Percentiles rank a stretch among this genome's conserved stretches.
These are phyloP conservation scores for Psilocybe tampanensis DNA, from an alignment of 768 basidiomycete genomes.

Conservation along the genomic window DNA sequence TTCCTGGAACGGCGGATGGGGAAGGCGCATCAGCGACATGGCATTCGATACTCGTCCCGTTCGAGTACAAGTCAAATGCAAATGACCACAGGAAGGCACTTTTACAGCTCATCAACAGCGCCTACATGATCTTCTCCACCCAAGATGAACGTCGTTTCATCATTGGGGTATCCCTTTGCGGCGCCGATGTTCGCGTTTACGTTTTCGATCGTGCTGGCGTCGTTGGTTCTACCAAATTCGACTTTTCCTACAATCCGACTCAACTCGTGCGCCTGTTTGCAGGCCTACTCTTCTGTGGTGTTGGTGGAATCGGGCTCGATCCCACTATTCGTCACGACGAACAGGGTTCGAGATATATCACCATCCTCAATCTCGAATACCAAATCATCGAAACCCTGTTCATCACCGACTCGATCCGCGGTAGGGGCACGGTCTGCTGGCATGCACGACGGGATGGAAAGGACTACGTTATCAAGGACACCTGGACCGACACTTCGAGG, in stretches of 20 bases:
- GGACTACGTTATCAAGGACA: slow-evolving; percentile 4
- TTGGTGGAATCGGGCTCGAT: background rate
- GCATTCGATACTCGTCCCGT: background rate
- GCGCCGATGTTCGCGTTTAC: background rate
- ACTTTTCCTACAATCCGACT: background rate
- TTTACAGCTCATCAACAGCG: background rate
- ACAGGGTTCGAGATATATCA: background rate
- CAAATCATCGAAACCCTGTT: background rate
- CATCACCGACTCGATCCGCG: background rate
- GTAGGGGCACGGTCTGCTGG: slow-evolving; percentile 1
- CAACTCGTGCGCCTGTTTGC: slow-evolving; percentile 1
- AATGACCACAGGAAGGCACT: background rate
- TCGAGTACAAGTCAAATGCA: background rate
- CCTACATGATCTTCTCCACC: background rate
- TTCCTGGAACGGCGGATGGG: background rate
- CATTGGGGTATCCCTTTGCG: background rate
- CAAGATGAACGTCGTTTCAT: background rate
- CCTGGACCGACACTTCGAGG: background rate
- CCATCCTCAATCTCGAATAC: background rate
- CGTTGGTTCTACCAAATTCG: background rate
- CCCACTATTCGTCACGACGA: background rate
- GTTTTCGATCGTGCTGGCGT: background rate
- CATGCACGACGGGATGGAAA: background rate
- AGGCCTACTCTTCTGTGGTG: background rate
- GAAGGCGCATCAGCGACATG: background rate